phyloP scores from a whole-genome alignment of 2,329 filamentous ascomycete species.

The Teratosphaeria epicoccoides region DNA sequence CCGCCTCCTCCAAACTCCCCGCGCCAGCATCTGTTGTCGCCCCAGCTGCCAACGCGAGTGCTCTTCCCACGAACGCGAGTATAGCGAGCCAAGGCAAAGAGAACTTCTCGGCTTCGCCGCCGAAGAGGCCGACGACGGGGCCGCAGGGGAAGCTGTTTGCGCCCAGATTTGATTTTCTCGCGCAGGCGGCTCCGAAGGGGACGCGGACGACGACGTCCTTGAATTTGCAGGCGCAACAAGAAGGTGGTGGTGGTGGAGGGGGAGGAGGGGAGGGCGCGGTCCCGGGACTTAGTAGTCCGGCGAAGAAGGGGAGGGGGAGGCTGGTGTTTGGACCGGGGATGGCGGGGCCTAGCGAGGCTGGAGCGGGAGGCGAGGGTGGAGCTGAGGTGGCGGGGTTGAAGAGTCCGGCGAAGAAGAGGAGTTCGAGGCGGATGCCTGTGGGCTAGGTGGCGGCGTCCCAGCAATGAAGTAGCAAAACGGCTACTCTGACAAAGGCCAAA shows the following conservation, averaged over 20 bases:
- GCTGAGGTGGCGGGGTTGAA: constrained; percentile 5
- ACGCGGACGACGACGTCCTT: not conserved
- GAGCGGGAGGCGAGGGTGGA: not conserved
- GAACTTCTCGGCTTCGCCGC: constrained; percentile 18
- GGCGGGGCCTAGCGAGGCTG: not conserved
- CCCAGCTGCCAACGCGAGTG: not conserved
- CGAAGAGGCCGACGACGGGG: constrained; percentile 16
- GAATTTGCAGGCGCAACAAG: not conserved
- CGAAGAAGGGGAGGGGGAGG: constrained; percentile 27
- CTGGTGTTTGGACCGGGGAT: not conserved
- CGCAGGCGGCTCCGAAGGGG: not conserved
- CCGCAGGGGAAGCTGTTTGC: constrained; percentile 9
- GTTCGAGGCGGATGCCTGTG: constrained; percentile 2
- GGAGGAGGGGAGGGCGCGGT: not conserved
- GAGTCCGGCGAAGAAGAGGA: constrained; percentile 20
- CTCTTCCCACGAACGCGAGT: not conserved
- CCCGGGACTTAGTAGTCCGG: constrained; percentile 9
- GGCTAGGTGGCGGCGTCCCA: too few relatives aligned
- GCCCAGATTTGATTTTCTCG: constrained; percentile 18
- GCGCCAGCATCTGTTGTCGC: constrained; percentile 5
- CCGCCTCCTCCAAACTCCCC: constrained; percentile 8
- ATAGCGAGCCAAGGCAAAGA: constrained; percentile 14
- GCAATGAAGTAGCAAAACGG: too few relatives aligned
- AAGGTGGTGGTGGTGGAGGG: not conserved
- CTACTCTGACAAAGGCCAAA: too few relatives aligned